Conservation (phyloP, 108 stramenopile species). For the Hondaea fermentalgiana region DNA sequence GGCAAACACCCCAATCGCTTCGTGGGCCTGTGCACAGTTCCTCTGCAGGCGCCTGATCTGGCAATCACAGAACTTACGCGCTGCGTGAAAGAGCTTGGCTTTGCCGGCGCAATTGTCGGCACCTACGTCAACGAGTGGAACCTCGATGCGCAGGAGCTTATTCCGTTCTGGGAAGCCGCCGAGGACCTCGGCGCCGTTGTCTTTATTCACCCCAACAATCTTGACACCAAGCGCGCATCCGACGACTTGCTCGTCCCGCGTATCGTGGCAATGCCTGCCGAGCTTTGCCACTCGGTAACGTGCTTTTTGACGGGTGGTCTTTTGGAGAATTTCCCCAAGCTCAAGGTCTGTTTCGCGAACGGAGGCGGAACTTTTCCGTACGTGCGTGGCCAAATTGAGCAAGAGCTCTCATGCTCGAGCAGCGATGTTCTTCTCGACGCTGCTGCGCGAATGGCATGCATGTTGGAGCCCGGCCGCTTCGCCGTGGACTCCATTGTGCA, state of each 20-base stretch:
- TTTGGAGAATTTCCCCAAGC: conserved; percentile 7
- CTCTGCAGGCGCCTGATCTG: conserved; percentile 24
- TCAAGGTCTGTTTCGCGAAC: conserved; percentile 24
- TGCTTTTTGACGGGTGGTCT: conserved; percentile 25
- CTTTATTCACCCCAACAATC: conserved; percentile 23
- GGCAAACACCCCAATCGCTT: conserved; percentile 1
- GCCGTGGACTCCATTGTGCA: conserved; percentile 7
- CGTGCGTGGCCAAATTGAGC: conserved; percentile 9
- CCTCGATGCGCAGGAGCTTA: conserved; percentile 12
- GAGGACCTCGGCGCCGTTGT: background rate
- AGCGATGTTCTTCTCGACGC: background rate
- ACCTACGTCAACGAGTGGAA: conserved; percentile 21
- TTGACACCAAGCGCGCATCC: background rate
- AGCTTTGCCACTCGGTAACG: background rate
- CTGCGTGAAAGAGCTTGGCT: conserved; percentile 11
- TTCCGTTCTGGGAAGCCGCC: background rate
- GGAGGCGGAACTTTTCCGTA: conserved; percentile 7
- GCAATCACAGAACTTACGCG: conserved; percentile 21
- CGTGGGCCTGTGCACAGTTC: conserved; percentile 22
- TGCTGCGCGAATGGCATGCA: background rate
- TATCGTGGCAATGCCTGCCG: conserved; percentile 24
- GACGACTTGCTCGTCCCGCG: conserved; percentile 7
- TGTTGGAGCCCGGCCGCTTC: background rate
- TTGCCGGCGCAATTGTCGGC: conserved; percentile 16
- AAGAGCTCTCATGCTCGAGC: background rate